Evolutionary conservation across 2,329 filamentous ascomycete species (phyloP).

Genomic region (Hymenoscyphus fraxineus): DNA sequence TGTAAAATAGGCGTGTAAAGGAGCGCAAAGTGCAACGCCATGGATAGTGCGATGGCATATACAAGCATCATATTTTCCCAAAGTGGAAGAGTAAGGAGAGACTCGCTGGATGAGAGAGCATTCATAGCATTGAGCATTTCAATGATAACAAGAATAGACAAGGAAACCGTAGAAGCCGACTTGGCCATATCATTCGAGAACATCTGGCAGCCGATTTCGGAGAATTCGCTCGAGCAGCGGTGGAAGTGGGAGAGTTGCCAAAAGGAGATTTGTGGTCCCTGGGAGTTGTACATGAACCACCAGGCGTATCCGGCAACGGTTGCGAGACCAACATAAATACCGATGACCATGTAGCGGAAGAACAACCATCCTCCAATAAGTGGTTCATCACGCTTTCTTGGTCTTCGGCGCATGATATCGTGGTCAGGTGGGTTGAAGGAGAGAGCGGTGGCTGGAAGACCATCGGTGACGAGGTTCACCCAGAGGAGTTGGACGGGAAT

Average conservation of each 20-base stretch:
- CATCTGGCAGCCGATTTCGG: slow-evolving; percentile 88
- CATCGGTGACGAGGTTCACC: slow-evolving; percentile 98
- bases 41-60: slow-evolving; percentile 87
- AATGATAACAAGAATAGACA: slow-evolving; percentile 91
- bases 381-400: slow-evolving; percentile 86
- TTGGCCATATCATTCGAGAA: slow-evolving; percentile 84
- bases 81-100: slow-evolving; percentile 85
- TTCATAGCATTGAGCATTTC: slow-evolving; percentile 99
- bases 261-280: slow-evolving; percentile 88
- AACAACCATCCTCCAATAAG: slow-evolving; percentile 95
- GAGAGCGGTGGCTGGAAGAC: slow-evolving; percentile 89
- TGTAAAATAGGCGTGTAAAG: slow-evolving; percentile 90
- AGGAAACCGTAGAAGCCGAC: slow-evolving; percentile 85
- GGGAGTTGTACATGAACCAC: slow-evolving; percentile 97
- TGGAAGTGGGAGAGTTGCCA: slow-evolving; percentile 91
- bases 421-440: slow-evolving; percentile 99
- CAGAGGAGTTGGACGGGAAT: slow-evolving; percentile 96
- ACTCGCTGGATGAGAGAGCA: slow-evolving; percentile 91
- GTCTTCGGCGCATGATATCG: slow-evolving; percentile 92
- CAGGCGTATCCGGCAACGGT: slow-evolving; percentile 98
- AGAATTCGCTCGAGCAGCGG: slow-evolving; percentile 79
- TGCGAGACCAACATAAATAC: slow-evolving; percentile 88
- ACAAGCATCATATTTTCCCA: slow-evolving; percentile 99
- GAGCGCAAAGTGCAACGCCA: slow-evolving; percentile 91
- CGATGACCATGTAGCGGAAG: slow-evolving; percentile 95